These are phyloP conservation scores for Dryas alaskensis DNA, from an alignment of 306 rosid genomes.

Conservation along the genomic window DNA sequence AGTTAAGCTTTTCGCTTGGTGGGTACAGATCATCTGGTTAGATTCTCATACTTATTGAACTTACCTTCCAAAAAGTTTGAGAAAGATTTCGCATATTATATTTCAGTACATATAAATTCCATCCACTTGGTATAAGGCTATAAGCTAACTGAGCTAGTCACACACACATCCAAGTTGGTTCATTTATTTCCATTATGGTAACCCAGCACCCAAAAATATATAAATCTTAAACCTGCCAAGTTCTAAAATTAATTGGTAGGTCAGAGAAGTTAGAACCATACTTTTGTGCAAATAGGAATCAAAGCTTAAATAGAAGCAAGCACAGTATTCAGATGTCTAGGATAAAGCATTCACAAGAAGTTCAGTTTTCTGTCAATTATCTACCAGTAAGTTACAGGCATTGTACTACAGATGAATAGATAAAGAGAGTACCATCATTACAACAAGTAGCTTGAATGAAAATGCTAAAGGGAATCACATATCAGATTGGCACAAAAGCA, in stretches of 20 bases:
- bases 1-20: background rate
- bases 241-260: background rate
- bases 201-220: background rate
- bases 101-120: background rate
- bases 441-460: background rate
- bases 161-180: slow-evolving; percentile 10
- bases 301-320: background rate
- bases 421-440: background rate
- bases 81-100: background rate
- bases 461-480: background rate
- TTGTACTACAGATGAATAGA: background rate
- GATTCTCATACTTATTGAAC: background rate
- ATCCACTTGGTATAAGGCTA: background rate
- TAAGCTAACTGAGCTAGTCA: background rate
- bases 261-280: background rate
- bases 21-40: background rate
- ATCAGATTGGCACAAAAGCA: background rate
- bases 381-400: background rate
- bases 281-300: background rate
- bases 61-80: slow-evolving; percentile 7
- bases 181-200: too few species aligned
- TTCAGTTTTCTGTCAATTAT: slow-evolving; percentile 1
- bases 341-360: slow-evolving; percentile 1
- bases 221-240: background rate
- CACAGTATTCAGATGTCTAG: background rate